Evolutionary conservation across 345 rosid species (phyloP).

Genomic region (Physaria fendleri): DNA sequence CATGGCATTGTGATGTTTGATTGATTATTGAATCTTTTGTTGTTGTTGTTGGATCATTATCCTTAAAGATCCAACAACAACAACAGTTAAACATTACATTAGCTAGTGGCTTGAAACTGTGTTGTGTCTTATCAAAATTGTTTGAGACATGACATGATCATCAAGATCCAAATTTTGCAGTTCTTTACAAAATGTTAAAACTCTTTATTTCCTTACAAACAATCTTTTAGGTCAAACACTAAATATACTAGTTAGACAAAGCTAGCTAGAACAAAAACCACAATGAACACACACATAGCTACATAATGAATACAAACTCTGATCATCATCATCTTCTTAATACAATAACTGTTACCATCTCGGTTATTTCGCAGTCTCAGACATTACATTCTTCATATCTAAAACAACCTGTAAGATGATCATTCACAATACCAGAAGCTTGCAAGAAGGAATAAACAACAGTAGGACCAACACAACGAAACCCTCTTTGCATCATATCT

Average conservation of each 20-base stretch:
- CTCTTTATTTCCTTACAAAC: constrained; percentile 14
- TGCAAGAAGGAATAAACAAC: constrained; percentile 87
- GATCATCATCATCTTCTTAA: not conserved
- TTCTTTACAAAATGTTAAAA: not conserved
- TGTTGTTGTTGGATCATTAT: constrained; percentile 36
- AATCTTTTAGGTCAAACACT: not conserved
- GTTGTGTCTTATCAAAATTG: constrained; percentile 16
- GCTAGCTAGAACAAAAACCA: constrained; percentile 17
- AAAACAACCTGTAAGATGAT: constrained; percentile 71
- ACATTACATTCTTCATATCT: constrained; percentile 55
- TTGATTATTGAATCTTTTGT: too few species aligned
- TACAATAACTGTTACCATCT: not conserved
- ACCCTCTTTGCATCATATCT: constrained; percentile 89
- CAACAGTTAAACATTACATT: too few species aligned
- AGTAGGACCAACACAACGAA: constrained; percentile 87
- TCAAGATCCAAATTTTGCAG: constrained; percentile 3
- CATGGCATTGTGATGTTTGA: constrained; percentile 8
- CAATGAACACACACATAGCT: constrained; percentile 14
- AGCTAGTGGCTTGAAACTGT: constrained; percentile 21
- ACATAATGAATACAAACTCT: constrained; percentile 15
- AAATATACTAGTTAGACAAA: constrained; percentile 23
- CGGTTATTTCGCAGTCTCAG: constrained; percentile 20
- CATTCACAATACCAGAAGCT: constrained; percentile 68
- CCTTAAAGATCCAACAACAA: too few species aligned
- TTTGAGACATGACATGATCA: not conserved